A percentile compares a stretch with the other conserved stretches of the same genome.
These are phyloP conservation scores for Colletotrichum sp. DNA, from an alignment of 2,329 filamentous ascomycete genomes.

Conservation along the genomic window DNA sequence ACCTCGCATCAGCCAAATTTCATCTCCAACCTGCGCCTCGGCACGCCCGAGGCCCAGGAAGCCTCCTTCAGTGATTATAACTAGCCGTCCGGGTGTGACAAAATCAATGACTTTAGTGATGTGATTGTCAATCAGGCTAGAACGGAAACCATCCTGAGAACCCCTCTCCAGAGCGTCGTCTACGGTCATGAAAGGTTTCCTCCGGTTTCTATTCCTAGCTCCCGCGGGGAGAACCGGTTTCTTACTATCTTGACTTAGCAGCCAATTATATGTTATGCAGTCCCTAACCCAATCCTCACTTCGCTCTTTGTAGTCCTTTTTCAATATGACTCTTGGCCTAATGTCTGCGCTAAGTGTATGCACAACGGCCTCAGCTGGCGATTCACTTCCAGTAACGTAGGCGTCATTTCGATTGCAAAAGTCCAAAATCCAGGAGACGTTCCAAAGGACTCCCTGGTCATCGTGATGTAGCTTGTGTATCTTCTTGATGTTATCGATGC, in stretches of 20 bases:
- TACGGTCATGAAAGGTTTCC: neutral
- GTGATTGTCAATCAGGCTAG: neutral
- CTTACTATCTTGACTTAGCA: neutral
- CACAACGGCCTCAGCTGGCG: neutral
- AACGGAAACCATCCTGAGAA: neutral
- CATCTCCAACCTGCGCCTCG: neutral
- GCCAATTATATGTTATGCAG: neutral
- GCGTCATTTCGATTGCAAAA: neutral
- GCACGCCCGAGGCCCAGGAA: neutral
- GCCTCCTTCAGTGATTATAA: neutral
- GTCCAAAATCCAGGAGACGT: neutral
- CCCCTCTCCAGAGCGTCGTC: neutral
- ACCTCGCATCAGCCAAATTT: slow-evolving; percentile 4
- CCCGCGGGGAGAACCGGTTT: neutral
- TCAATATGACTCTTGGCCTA: neutral
- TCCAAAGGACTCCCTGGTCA: neutral
- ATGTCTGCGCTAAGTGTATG: neutral
- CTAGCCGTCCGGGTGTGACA: neutral
- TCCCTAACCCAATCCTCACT: neutral
- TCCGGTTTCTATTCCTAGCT: neutral
- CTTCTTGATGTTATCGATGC: neutral
- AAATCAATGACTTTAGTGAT: neutral
- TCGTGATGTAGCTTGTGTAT: neutral
- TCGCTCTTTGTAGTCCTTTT: neutral
- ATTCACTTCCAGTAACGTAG: neutral